Conservation (phyloP, 73 alveolate genomes). For the Urostyla sp. region DNA sequence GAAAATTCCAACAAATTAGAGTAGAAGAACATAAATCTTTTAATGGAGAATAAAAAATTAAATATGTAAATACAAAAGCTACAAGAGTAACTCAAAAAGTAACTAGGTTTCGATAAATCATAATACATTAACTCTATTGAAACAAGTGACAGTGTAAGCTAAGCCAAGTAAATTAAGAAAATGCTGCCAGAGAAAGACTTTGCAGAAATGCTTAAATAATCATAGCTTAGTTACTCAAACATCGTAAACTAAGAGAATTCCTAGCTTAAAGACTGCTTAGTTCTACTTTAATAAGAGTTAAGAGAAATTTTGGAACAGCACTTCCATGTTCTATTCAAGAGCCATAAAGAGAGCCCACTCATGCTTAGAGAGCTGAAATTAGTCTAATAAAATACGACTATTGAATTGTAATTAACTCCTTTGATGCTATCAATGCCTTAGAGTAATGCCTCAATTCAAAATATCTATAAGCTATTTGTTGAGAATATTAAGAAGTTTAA, state of each 20-base stretch:
- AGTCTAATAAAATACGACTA: neutral
- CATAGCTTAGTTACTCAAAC: neutral
- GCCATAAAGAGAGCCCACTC: neutral
- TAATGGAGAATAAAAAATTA: neutral
- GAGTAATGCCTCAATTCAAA: neutral
- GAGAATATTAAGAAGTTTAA: slow-evolving; percentile 20
- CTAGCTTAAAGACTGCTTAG: slow-evolving; percentile 30
- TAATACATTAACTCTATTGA: slow-evolving; percentile 11
- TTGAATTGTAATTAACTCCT: neutral
- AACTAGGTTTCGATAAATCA: slow-evolving; percentile 25
- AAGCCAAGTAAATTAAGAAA: neutral
- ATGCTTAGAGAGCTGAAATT: slow-evolving; percentile 1
- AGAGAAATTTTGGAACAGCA: slow-evolving; percentile 18
- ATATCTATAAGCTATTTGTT: neutral
- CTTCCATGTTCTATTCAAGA: neutral
- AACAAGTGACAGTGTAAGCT: neutral
- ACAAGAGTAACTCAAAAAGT: slow-evolving; percentile 13
- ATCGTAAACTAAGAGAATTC: neutral
- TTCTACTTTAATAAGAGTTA: neutral
- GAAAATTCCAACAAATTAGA: neutral
- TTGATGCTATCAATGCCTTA: slow-evolving; percentile 21
- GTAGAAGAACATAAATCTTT: neutral
- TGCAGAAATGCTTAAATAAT: neutral
- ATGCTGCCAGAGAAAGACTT: slow-evolving; percentile 22
- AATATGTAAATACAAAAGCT: neutral